Evolutionary conservation across 2,329 filamentous ascomycete genomes (phyloP), one percentile per base, ranked within the genome.

Genomic region (Apiospora saccharicola): DNA sequence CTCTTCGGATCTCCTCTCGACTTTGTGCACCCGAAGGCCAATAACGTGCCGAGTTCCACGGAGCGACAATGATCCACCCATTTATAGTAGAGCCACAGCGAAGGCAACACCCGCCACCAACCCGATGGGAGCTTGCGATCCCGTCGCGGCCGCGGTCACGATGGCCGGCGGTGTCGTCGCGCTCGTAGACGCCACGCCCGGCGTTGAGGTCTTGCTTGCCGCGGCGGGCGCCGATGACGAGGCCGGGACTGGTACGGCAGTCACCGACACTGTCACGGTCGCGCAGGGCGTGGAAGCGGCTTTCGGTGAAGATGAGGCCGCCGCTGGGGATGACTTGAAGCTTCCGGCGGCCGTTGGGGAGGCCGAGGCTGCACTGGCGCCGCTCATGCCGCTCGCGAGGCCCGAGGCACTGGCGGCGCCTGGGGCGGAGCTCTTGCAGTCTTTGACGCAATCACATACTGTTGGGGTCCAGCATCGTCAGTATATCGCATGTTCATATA

Each of bases 21-120:
- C 26, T 5, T 1, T 41, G 12, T n/a, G 53, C 6, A 37, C 30
- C 30, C 30, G 10, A n/a, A 37, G 19, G 3, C 14, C 34, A 41
- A 14, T 24, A 61, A 3, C n/a, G 12, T 64, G 5, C 12, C 10
- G 3, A 41, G 34, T 5, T 24, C 57, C 19, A 41, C 3, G 19
- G 10, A n/a, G 57, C n/a, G 57, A n/a, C 10, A 22, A 41, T n/a
- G 8, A 37, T 34, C 16, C 19, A 41, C 57, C 22, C 34, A 5
- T 30, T 47, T 22, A 68, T 30, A 68, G 5, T 3, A 68, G 14
- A 26, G 67, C 67, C 24, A 47, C 34, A 47, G 44, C 67, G 14
- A 68, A 14, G 41, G 67, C 67, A 68, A 68, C n/a, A 47, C 67
- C 67, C 34, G 41, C 67, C 41, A 68, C 41, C 41, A 68, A 30